Percentiles rank a stretch among this genome's conserved stretches.
Evolutionary conservation across 2,329 filamentous ascomycete genomes (phyloP).

Genomic region (Aspergillaceae sp.): DNA sequence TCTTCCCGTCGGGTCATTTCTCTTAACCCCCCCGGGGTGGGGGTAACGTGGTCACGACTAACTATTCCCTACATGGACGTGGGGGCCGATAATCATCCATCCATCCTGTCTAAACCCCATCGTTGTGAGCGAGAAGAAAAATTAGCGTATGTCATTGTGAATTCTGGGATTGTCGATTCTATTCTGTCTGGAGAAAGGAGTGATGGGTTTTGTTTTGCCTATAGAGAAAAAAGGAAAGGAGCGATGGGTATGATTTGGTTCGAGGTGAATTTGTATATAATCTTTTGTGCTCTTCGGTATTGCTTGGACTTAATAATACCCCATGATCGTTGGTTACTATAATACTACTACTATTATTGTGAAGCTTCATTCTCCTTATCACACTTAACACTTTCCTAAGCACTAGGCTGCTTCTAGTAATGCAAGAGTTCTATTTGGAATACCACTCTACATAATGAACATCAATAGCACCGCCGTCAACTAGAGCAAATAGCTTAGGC

Average conservation of each 20-base stretch:
- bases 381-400: neutral
- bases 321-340: conserved; percentile 6
- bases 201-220: neutral
- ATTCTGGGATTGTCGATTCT: neutral
- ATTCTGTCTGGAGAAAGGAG: neutral
- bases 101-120: neutral
- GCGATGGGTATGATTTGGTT: conserved; percentile 2
- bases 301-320: conserved; percentile 17
- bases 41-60: conserved; percentile 9
- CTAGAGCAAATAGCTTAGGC: too few relatives aligned
- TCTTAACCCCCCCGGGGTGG: conserved; percentile 2
- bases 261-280: conserved; percentile 4
- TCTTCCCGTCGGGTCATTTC: neutral
- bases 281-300: neutral
- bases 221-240: conserved; percentile 8
- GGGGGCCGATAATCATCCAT: neutral
- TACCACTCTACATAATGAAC: too few relatives aligned
- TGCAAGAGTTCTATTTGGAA: neutral
- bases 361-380: neutral
- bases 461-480: too few relatives aligned
- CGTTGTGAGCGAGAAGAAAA: conserved; percentile 1
- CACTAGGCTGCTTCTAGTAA: neutral
- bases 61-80: conserved; percentile 1
- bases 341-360: conserved; percentile 1
- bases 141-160: conserved; percentile 1